A percentile compares a stretch with the other conserved stretches of the same genome.
These are phyloP conservation scores for Hyaloperonospora brassicae DNA, from an alignment of 352 stramenopile genomes.

Conservation along the genomic window DNA sequence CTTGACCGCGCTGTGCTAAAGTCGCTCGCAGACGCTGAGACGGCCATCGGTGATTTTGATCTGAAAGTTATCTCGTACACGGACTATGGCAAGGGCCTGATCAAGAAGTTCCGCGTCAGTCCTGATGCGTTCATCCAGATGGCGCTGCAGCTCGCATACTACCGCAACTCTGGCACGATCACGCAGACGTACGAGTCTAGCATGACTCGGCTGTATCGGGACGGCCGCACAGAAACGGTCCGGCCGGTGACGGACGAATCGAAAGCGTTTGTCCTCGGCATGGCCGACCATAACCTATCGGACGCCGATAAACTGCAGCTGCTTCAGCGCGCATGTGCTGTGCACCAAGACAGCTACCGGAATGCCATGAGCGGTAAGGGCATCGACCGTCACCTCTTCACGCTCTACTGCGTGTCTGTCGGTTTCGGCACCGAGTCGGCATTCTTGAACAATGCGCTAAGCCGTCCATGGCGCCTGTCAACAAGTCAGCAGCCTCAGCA, in stretches of 20 bases:
- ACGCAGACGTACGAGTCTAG: conserved; percentile 96
- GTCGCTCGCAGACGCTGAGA: conserved; percentile 41
- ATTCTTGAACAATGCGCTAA: conserved; percentile 84
- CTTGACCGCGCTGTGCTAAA: conserved; percentile 49
- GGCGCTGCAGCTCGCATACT: conserved; percentile 94
- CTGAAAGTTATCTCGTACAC: conserved; percentile 84
- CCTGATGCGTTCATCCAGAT: conserved; percentile 96
- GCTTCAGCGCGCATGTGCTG: conserved; percentile 78
- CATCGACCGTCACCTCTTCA: conserved; percentile 94
- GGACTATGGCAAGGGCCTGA: conserved; percentile 82
- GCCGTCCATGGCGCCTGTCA: conserved; percentile 79
- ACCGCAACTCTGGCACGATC: conserved; percentile 87
- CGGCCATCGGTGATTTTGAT: conserved; percentile 84
- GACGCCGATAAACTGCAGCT: conserved; percentile 75
- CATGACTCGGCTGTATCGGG: conserved; percentile 92
- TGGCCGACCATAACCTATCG: conserved; percentile 63
- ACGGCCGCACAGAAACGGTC: conserved; percentile 93
- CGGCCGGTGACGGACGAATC: conserved; percentile 86
- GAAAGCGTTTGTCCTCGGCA: conserved; percentile 85
- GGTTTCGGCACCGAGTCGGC: conserved; percentile 79
- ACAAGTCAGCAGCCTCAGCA: conserved; percentile 88
- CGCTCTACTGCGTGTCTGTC: conserved; percentile 87
- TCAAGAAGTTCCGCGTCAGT: conserved; percentile 90
- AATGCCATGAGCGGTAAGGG: conserved; percentile 87
- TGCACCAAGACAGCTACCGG: conserved; percentile 90